phyloP scores from a whole-genome alignment of 2,329 filamentous ascomycete genomes.

The Microdochium bolleyi region DNA sequence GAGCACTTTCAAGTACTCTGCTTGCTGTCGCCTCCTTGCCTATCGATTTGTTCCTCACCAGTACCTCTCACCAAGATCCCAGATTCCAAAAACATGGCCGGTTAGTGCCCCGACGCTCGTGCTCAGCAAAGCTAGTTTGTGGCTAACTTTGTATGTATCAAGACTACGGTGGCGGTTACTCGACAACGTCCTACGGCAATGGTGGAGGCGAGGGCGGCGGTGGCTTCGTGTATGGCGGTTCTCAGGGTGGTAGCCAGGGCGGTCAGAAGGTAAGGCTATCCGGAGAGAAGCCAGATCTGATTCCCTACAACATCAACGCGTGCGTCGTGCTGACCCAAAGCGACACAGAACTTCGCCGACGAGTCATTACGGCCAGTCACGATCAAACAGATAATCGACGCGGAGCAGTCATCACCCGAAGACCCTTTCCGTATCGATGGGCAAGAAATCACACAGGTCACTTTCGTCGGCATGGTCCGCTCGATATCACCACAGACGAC shows the following conservation, averaged over 20 bases:
- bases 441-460: conserved; percentile 64
- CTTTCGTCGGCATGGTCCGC: conserved; percentile 85
- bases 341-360: conserved; percentile 54
- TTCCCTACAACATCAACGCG: neutral
- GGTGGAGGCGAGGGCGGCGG: conserved; percentile 52
- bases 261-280: conserved; percentile 15
- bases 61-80: conserved; percentile 1
- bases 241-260: conserved; percentile 49
- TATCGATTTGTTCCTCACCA: neutral
- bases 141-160: conserved; percentile 4
- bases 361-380: conserved; percentile 90
- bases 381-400: conserved; percentile 87
- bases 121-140: neutral
- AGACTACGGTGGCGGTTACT: conserved; percentile 31
- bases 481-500: conserved; percentile 80
- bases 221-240: conserved; percentile 53
- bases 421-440: conserved; percentile 81
- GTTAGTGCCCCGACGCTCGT: conserved; percentile 2
- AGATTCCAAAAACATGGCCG: conserved; percentile 7
- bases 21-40: neutral
- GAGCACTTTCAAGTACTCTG: neutral
- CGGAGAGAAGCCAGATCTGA: neutral
- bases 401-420: conserved; percentile 63
- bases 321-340: neutral
- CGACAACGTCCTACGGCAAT: conserved; percentile 40